Evolutionary conservation across 129 eudicot species (phyloP).

Genomic region (Helichrysum umbraculigerum): DNA sequence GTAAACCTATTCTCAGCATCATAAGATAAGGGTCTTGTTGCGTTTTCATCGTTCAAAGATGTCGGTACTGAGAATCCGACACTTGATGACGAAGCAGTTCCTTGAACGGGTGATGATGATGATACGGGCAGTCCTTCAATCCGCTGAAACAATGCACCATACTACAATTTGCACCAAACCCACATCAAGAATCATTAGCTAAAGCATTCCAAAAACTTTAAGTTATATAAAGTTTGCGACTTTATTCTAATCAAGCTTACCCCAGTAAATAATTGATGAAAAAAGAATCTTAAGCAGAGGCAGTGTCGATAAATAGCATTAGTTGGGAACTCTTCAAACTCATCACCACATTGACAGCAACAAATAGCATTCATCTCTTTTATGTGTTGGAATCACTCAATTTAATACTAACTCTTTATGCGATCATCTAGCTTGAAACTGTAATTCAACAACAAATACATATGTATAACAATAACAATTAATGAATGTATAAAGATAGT

Average conservation of each 20-base stretch:
- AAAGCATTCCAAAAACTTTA: not conserved
- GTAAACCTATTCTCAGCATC: constrained; percentile 43
- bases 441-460: constrained; percentile 16
- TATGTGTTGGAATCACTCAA: not conserved
- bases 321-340: constrained; percentile 35
- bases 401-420: not conserved
- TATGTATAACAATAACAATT: not conserved
- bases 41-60: constrained; percentile 26
- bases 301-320: constrained; percentile 38
- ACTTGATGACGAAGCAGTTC: constrained; percentile 30
- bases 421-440: constrained; percentile 27
- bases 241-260: constrained; percentile 16
- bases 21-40: constrained; percentile 37
- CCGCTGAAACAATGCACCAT: constrained; percentile 43
- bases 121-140: constrained; percentile 41
- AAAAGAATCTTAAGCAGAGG: constrained; percentile 36
- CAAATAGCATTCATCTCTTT: constrained; percentile 35
- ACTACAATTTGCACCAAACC: constrained; percentile 31
- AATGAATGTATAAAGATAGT: not conserved
- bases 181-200: not conserved
- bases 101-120: constrained; percentile 35
- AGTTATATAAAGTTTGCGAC: not conserved
- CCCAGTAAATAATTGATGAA: constrained; percentile 41
- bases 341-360: constrained; percentile 42
- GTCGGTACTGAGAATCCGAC: constrained; percentile 30